These are phyloP conservation scores for Sarocladiaceae sp. DNA, from an alignment of 2,329 filamentous ascomycete species.

Conservation along the genomic window DNA sequence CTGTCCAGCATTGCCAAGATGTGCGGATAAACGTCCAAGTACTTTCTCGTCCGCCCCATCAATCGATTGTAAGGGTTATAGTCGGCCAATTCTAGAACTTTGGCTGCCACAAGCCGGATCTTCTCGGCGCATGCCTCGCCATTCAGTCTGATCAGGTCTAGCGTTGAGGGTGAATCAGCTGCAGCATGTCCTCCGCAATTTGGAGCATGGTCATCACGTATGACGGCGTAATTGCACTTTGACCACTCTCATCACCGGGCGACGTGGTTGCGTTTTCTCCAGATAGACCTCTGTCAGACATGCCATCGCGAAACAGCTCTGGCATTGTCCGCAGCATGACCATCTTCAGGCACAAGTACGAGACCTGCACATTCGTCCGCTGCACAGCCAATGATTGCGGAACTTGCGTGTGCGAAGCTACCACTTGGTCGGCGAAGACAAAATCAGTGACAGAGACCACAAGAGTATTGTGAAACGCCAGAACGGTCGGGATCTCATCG, in stretches of 20 bases:
- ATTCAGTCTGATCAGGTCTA: constrained; percentile 32
- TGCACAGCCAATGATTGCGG: constrained; percentile 32
- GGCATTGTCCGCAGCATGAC: too few species aligned
- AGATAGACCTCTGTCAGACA: constrained; percentile 23
- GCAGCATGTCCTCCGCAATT: constrained; percentile 36
- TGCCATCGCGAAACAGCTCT: constrained; percentile 29
- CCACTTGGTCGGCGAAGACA: constrained; percentile 12
- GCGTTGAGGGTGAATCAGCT: constrained; percentile 32
- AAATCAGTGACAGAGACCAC: too few species aligned
- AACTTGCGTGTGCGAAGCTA: constrained; percentile 16
- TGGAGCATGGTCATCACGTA: too few species aligned
- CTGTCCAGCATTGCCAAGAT: constrained; percentile 34
- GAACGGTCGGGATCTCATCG: constrained; percentile 29
- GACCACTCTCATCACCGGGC: constrained; percentile 37
- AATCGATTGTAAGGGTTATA: constrained; percentile 29
- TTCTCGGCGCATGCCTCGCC: constrained; percentile 35
- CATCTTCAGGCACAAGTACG: constrained; percentile 34
- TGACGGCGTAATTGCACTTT: too few species aligned
- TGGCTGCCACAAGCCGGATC: constrained; percentile 31
- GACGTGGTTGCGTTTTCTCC: constrained; percentile 25
- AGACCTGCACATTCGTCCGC: constrained; percentile 33
- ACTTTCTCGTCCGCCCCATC: constrained; percentile 28
- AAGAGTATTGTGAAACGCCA: constrained; percentile 25
- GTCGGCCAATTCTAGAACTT: constrained; percentile 31
- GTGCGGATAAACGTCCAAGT: constrained; percentile 33